Base-by-base conservation (phyloP, 495 filamentous ascomycete genomes). In the Chaetomium fimeti region DNA sequence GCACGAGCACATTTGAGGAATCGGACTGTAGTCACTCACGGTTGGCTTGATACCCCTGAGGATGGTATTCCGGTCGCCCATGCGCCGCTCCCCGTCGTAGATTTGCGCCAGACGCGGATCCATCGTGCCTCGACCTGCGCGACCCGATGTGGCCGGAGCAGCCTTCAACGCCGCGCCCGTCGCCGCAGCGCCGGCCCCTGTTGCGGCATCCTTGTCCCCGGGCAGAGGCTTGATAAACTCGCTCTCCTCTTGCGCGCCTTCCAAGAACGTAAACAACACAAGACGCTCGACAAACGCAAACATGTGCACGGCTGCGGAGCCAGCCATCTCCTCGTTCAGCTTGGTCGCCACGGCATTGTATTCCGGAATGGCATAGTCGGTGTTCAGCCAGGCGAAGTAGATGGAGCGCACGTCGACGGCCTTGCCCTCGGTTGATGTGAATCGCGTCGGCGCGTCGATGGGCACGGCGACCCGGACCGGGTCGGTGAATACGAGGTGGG, bases 361-460 rank as follows among this genome's bases (percentile, higher is more conserved):
- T 63, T 92, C 91, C 11, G 88, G 87, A 71, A 96, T 91, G 43
- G 88, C 84, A 63, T 86, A 84, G 79, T 97, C 92, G 74, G 91
- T 91, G 74, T 97, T 93, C 72, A 89, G 82, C 89, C 91, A 99
- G 57, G 91, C 90, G 66, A 97, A 95, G 77, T 91, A 97, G 78
- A 98, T 92, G 76, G 88, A 91, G 74, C 94, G 91, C 45, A 99
- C 84, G 74, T 97, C 90, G 66, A 97, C 87, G 1, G 90, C 81
- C 49, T 87, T 85, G 61, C 70, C 66, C 54, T 85, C 82, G 45
- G 83, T 78, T 42, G 84, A 84, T 55, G 88, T 80, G 81, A 98
- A 97, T 65, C 94, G 91, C 48, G 95, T 98, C 13, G 87, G 82
- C 12, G 87, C 82, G 52, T 84, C 84, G 67, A 99, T 85, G 2